phyloP scores from a whole-genome alignment of 768 basidiomycete genomes.

The Crucibulum laeve region DNA sequence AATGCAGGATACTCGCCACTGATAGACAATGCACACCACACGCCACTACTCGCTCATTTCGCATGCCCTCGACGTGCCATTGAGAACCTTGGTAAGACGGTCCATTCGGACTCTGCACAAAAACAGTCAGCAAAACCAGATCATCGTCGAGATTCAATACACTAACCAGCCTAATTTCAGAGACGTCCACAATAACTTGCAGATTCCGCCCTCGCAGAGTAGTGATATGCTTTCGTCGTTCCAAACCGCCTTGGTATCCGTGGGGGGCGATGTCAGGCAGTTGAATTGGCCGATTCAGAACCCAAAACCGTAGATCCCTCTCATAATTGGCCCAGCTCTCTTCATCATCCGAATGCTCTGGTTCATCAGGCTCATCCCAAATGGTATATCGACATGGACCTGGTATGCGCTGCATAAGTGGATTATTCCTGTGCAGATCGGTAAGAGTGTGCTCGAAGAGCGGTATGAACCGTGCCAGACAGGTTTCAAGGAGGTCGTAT shows the following conservation, averaged over 20 bases:
- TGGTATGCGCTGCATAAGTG: slow-evolving; percentile 35
- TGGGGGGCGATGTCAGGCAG: slow-evolving; percentile 38
- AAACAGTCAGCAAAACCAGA: not conserved
- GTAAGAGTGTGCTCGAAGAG: slow-evolving; percentile 50
- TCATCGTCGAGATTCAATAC: not conserved
- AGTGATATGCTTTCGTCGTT: slow-evolving; percentile 32
- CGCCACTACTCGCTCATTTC: slow-evolving; percentile 46
- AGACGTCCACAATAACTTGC: slow-evolving; percentile 38
- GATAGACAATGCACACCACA: slow-evolving; percentile 37
- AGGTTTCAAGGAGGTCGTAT: slow-evolving; percentile 25
- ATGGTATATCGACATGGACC: slow-evolving; percentile 34
- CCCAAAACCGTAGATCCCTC: slow-evolving; percentile 37
- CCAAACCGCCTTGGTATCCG: slow-evolving; percentile 44
- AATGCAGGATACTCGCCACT: slow-evolving; percentile 24
- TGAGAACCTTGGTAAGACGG: slow-evolving; percentile 26
- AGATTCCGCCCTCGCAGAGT: slow-evolving; percentile 31
- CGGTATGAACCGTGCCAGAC: slow-evolving; percentile 35
- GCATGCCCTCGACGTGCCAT: slow-evolving; percentile 53
- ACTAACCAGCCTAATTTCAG: slow-evolving; percentile 38
- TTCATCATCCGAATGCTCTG: slow-evolving; percentile 45
- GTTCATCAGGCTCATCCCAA: slow-evolving; percentile 47
- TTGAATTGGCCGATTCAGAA: slow-evolving; percentile 34
- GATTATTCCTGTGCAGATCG: slow-evolving; percentile 47
- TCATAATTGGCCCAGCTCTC: slow-evolving; percentile 41
- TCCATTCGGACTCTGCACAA: slow-evolving; percentile 21